These are phyloP conservation scores for Betula pendula DNA, from an alignment of 306 rosid genomes.

Conservation along the genomic window DNA sequence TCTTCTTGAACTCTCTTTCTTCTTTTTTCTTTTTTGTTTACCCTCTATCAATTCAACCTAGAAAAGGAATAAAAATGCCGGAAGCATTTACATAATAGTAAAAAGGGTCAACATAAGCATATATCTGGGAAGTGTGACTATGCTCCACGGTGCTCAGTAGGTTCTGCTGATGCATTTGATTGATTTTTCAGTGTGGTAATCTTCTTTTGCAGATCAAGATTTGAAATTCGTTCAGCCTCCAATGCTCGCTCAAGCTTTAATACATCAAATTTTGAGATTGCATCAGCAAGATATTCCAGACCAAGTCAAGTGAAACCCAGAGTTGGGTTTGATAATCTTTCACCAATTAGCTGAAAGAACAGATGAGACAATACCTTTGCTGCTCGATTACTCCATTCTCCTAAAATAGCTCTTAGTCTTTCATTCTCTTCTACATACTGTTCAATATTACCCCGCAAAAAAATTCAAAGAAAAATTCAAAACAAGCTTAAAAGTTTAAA, in stretches of 20 bases:
- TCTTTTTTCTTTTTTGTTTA: neutral
- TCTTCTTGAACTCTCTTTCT: neutral
- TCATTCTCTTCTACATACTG: slow-evolving; percentile 99
- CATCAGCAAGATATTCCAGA: neutral
- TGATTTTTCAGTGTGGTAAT: slow-evolving; percentile 37
- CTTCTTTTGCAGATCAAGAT: slow-evolving; percentile 59
- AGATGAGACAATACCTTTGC: slow-evolving; percentile 70
- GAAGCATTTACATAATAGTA: neutral
- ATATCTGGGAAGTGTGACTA: neutral
- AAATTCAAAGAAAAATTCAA: neutral
- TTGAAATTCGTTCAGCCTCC: slow-evolving; percentile 50
- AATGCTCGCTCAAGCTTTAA: slow-evolving; percentile 61
- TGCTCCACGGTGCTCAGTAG: slow-evolving; percentile 30
- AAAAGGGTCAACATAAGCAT: neutral
- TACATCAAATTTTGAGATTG: neutral
- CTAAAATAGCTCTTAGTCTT: slow-evolving; percentile 88
- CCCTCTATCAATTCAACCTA: neutral
- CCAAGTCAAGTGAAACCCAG: slow-evolving; percentile 6
- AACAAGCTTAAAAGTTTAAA: neutral
- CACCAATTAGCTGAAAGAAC: neutral
- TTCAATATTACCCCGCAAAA: neutral
- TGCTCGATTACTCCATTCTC: slow-evolving; percentile 95
- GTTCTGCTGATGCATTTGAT: slow-evolving; percentile 33
- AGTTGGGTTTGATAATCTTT: neutral
- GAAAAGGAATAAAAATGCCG: neutral